Base-by-base conservation (phyloP, 257 asterid genomes). In the Marsdenia floribunda region DNA sequence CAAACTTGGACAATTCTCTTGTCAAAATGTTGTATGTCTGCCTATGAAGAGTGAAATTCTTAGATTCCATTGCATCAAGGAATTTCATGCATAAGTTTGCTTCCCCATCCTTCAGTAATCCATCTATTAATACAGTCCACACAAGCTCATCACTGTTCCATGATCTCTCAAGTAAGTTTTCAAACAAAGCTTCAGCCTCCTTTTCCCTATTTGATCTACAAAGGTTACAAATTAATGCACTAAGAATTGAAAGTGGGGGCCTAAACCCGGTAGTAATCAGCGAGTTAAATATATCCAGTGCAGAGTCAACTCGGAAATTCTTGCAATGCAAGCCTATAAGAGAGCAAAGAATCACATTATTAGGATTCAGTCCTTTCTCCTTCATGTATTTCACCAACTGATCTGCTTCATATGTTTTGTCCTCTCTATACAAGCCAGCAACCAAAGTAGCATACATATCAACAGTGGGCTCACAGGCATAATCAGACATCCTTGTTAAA, bases 71-170 rank as follows among this genome's bases (percentile, higher is more conserved):
- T 33, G 65, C 66, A 37, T 83, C 91, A 86, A 91, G 85, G 89
- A 94, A 80, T 78, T 88, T 86, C 83, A 83, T 71, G 86, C 97
- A 88, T 49, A 82, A 82, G 71, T 87, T 77, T 29, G 87, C 75
- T 66, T 88, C 83, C 77, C 94, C 92, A 29, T 81, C 83, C 90
- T 88, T 88, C 50, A 94, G 87, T 80, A 94, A 83, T 63, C 91
- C 91, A 86, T 94, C 98, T 75, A 94, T 83, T 85, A 94, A 84
- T 77, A 94, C 73, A 40, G 93, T 88, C 97, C 97, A 90, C 66
- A 91, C 97, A 86, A 94, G 89, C 87, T 94, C 97, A 85, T 94
- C 95, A 61, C 72, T 73, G 73, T 88, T 91, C 91, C 92, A 86
- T 67, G 79, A 83, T 73, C 75, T 83, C 76, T 86, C 92, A 81